These are phyloP conservation scores for Theileria sp. DNA, from an alignment of 169 alveolate species.

Conservation along the genomic window DNA sequence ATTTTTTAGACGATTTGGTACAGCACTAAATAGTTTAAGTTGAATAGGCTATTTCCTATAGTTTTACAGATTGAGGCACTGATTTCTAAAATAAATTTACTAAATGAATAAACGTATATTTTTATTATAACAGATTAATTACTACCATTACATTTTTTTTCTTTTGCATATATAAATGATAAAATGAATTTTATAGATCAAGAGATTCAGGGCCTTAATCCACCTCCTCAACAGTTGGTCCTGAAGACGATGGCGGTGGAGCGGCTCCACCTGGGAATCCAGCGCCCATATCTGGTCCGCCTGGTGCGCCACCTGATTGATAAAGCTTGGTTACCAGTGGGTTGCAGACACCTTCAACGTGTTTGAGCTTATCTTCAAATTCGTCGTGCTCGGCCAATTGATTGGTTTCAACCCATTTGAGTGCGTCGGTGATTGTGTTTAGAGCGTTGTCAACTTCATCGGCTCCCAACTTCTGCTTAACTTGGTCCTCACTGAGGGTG, in stretches of 20 bases:
- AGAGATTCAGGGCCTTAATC: constrained; percentile 67
- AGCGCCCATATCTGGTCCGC: constrained; percentile 89
- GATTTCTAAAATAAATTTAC: too few relatives aligned
- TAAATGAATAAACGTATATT: not conserved
- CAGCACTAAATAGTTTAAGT: too few relatives aligned
- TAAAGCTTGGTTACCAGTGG: constrained; percentile 92
- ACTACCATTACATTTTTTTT: not conserved
- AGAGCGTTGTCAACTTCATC: constrained; percentile 86
- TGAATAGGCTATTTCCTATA: too few relatives aligned
- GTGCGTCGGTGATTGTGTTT: constrained; percentile 85
- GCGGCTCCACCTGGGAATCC: constrained; percentile 89
- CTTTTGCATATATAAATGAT: not conserved
- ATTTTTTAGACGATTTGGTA: too few relatives aligned
- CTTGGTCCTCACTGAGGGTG: constrained; percentile 88
- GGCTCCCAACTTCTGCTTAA: constrained; percentile 89
- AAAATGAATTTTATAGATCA: not conserved
- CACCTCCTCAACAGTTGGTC: constrained; percentile 92
- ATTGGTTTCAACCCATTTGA: constrained; percentile 92
- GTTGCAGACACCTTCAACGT: constrained; percentile 90
- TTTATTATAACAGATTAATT: not conserved
- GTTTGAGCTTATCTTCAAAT: constrained; percentile 92
- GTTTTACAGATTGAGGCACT: too few relatives aligned
- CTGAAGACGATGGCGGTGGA: constrained; percentile 77
- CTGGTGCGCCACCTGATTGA: constrained; percentile 92
- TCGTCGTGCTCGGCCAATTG: constrained; percentile 92